Conservation (phyloP, 2,329 filamentous ascomycete genomes). For the Clonostachys sp. region DNA sequence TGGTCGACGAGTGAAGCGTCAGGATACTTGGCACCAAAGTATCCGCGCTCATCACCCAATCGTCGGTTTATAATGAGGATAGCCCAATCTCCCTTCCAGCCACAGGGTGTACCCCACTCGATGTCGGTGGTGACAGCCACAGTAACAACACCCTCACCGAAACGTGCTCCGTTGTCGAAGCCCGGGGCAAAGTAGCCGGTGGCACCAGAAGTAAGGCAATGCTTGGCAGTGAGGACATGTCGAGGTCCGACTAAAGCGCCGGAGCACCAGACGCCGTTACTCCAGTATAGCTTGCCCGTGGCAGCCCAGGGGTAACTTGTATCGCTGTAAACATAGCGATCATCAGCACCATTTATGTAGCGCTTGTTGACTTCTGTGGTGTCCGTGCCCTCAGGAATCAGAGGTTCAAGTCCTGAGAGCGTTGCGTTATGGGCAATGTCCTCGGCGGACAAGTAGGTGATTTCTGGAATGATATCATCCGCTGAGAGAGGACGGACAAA, state of each 20-base stretch:
- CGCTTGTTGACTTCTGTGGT: slow-evolving; percentile 6
- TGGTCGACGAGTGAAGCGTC: slow-evolving; percentile 7
- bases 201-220: slow-evolving; percentile 12
- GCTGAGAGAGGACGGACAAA: not conserved
- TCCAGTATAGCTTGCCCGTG: slow-evolving; percentile 11
- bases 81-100: slow-evolving; percentile 16
- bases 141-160: slow-evolving; percentile 2
- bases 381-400: not conserved
- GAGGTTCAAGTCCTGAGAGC: not conserved
- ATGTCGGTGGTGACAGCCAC: not conserved
- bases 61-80: slow-evolving; percentile 14
- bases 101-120: slow-evolving; percentile 7
- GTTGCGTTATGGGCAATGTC: not conserved
- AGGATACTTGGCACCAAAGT: slow-evolving; percentile 11
- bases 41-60: slow-evolving; percentile 15
- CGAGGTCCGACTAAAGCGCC: slow-evolving; percentile 17
- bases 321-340: slow-evolving; percentile 9
- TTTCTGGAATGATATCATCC: not conserved
- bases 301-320: slow-evolving; percentile 10
- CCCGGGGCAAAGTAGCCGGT: slow-evolving; percentile 13
- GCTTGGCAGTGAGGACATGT: slow-evolving; percentile 17
- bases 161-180: slow-evolving; percentile 11
- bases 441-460: not conserved
- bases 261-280: slow-evolving; percentile 13
- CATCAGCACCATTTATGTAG: slow-evolving; percentile 11